Conservation (phyloP, 2,329 filamentous ascomycete species). For the Didymella pomorum region DNA sequence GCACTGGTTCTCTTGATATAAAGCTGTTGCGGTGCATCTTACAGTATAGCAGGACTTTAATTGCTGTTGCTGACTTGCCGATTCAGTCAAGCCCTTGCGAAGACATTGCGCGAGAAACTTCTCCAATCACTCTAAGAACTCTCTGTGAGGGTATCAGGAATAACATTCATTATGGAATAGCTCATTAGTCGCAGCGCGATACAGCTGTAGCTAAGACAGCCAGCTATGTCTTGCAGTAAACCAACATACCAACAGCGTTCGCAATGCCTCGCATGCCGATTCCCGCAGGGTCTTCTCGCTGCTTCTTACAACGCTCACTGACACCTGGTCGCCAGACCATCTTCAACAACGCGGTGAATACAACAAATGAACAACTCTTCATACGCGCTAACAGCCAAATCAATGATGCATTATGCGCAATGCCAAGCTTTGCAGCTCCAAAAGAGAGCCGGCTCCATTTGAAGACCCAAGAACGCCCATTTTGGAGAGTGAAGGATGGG, state of each 20-base stretch:
- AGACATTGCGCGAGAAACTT: too few species aligned
- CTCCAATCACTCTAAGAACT: not conserved
- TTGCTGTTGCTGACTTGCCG: not conserved
- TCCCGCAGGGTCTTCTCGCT: not conserved
- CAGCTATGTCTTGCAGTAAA: slow-evolving; percentile 1
- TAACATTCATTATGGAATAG: slow-evolving; percentile 24
- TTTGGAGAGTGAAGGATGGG: slow-evolving; percentile 5
- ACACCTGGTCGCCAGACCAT: not conserved
- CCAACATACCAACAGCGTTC: slow-evolving; percentile 4
- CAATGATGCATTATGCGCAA: slow-evolving; percentile 22
- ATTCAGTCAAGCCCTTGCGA: not conserved
- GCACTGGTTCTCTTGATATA: not conserved
- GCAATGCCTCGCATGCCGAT: not conserved
- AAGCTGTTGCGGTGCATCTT: too few species aligned
- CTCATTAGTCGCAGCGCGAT: slow-evolving; percentile 19
- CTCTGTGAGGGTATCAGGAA: slow-evolving; percentile 18
- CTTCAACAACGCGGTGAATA: not conserved
- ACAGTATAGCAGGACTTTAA: too few species aligned
- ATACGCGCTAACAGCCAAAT: slow-evolving; percentile 13
- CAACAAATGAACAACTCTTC: slow-evolving; percentile 6
- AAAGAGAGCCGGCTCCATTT: slow-evolving; percentile 15
- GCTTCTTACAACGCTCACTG: slow-evolving; percentile 7
- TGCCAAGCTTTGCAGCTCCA: slow-evolving; percentile 15
- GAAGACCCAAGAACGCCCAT: slow-evolving; percentile 15
- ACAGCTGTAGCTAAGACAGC: slow-evolving; percentile 7